Evolutionary conservation across 2,329 filamentous ascomycete species (phyloP).

Genomic region (Fusarium nodosum): DNA sequence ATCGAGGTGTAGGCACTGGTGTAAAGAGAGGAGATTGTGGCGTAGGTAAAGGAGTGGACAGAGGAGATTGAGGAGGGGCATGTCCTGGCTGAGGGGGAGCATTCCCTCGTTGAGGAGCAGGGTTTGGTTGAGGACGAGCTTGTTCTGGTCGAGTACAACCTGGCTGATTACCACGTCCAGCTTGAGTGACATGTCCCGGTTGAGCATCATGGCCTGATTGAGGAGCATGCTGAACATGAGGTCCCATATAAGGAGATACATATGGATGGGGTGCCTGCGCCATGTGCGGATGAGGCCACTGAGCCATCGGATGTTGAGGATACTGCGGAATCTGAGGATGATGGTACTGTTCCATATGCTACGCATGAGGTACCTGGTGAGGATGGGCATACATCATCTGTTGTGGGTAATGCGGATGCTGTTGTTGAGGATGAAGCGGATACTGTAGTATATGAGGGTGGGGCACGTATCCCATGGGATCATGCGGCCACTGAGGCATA

Average conservation of each 20-base stretch:
- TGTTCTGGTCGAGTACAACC: background rate
- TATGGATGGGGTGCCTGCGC: background rate
- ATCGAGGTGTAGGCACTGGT: conserved; percentile 1
- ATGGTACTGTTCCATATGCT: background rate
- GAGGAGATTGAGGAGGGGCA: background rate
- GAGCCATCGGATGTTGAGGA: background rate
- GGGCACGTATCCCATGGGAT: background rate
- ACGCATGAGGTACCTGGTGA: background rate
- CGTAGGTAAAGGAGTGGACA: background rate
- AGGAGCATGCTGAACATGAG: background rate
- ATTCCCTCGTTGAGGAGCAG: background rate
- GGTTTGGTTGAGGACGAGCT: background rate
- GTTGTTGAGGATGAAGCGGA: background rate
- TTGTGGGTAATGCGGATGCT: background rate
- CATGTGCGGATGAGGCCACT: background rate
- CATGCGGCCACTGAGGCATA: background rate
- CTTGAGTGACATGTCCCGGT: background rate
- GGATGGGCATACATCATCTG: background rate
- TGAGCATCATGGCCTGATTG: background rate
- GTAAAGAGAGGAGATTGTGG: conserved; percentile 17
- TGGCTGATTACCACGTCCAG: background rate
- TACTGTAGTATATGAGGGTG: conserved; percentile 1
- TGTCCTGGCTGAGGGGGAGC: background rate
- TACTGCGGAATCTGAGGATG: background rate
- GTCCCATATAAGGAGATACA: background rate